phyloP scores from a whole-genome alignment of 495 filamentous ascomycete species.

The Penicillium paradoxum region DNA sequence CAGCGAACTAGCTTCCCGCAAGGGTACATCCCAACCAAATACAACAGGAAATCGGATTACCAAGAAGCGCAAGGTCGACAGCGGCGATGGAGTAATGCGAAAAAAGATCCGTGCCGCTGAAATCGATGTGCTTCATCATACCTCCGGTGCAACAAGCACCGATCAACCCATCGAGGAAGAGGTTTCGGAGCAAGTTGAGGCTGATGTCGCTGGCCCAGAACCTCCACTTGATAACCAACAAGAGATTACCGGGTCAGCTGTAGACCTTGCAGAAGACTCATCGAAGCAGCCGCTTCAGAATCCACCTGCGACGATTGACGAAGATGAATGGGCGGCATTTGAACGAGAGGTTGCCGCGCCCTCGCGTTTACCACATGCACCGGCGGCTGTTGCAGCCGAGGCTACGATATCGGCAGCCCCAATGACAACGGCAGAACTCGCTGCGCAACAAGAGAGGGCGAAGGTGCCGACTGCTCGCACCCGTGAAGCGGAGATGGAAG shows the following conservation, averaged over 20 bases:
- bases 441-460: slow-evolving; percentile 57
- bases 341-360: slow-evolving; percentile 74
- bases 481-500: slow-evolving; percentile 63
- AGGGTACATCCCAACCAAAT: slow-evolving; percentile 49
- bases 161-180: slow-evolving; percentile 22
- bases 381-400: slow-evolving; percentile 28
- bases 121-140: slow-evolving; percentile 21
- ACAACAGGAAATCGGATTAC: slow-evolving; percentile 40
- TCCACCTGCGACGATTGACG: slow-evolving; percentile 50
- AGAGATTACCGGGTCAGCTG: slow-evolving; percentile 7
- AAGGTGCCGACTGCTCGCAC: slow-evolving; percentile 39
- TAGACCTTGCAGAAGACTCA: slow-evolving; percentile 14
- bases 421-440: slow-evolving; percentile 67
- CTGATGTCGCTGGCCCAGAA: slow-evolving; percentile 26
- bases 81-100: slow-evolving; percentile 41
- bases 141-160: slow-evolving; percentile 21
- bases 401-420: slow-evolving; percentile 64
- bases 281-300: slow-evolving; percentile 11
- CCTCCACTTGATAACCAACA: slow-evolving; percentile 18
- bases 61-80: slow-evolving; percentile 56
- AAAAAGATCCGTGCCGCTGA: slow-evolving; percentile 44
- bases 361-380: slow-evolving; percentile 31
- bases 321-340: slow-evolving; percentile 88
- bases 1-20: slow-evolving; percentile 71
- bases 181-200: slow-evolving; percentile 26